Evolutionary conservation across 805 yeast species (phyloP), one percentile per base, ranked within the genome.

Genomic region (Peterozyma xylosa): DNA sequence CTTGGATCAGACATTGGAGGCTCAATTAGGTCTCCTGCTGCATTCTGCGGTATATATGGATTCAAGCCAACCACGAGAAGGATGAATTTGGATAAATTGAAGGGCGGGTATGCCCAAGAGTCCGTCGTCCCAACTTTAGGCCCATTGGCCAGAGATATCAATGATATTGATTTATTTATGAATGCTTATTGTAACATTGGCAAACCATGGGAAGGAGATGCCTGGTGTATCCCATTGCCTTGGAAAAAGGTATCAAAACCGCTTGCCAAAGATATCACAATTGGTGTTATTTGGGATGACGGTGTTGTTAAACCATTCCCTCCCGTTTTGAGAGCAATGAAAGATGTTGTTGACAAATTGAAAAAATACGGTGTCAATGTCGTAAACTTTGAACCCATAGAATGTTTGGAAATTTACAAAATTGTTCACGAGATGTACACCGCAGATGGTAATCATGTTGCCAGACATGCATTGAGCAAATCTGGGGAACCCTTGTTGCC

Each of bases 401-500:
- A 68, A 37, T 75, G 81, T 9, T 60, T 71, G 37, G 67, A 73
- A 47, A 76, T 79, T n/a, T 70, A 74, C 43, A 76, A 76, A 7
- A 70, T 82, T 33, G 82, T 73, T 37, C 62, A 68, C 45, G 57
- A 42, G 14, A 51, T 78, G 60, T 85, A 81, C 60, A 70, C 69
- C 30, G 71, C 75, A 41, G 90, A 84, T 58, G 86, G 85, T 30
- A 80, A 78, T 53, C 57, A 63, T 44, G 72, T 64, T 43, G 78
- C 77, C 49, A 63, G 68, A 33, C 61, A 64, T 33, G 53, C 71
- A 35, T 60, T 84, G 44, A 64, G 66, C 2, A 67, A 55, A 2
- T 76, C 85, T 16, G 89, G 90, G 35, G 90, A 86, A 55, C 89
- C 89, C 30, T 55, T 79, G 42, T 55, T 62, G 3, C 73, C 75